Evolutionary conservation across 2,329 filamentous ascomycete species (phyloP).

Genomic region (Trichoderma asperellum): DNA sequence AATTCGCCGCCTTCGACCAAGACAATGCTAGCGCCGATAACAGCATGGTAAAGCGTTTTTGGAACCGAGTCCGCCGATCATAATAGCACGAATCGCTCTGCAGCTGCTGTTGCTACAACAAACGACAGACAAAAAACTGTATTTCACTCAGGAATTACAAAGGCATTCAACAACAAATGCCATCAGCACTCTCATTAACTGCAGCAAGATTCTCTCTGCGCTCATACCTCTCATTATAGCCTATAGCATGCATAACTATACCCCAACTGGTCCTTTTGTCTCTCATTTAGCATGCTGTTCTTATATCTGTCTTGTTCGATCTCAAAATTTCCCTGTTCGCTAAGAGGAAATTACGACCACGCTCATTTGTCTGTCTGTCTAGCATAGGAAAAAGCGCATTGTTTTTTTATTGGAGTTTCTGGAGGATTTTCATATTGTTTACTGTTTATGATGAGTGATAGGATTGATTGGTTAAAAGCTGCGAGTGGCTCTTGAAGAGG

Average conservation of each 20-base stretch:
- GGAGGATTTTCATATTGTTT: slow-evolving; percentile 6
- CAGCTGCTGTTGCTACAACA: not conserved
- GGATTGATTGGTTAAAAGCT: not conserved
- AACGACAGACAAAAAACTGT: no score
- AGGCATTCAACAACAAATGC: not conserved
- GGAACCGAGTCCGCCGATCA: slow-evolving; percentile 62
- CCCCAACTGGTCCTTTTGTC: slow-evolving; percentile 14
- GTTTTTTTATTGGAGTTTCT: slow-evolving; percentile 9
- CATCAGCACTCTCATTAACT: not conserved
- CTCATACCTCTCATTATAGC: slow-evolving; percentile 16
- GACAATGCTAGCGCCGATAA: slow-evolving; percentile 49
- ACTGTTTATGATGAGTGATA: not conserved
- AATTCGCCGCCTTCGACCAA: slow-evolving; percentile 59
- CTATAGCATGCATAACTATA: slow-evolving; percentile 20
- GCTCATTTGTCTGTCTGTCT: slow-evolving; percentile 17
- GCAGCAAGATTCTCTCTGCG: slow-evolving; percentile 13
- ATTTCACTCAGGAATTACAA: not conserved
- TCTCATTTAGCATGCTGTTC: not conserved
- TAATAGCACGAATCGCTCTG: slow-evolving; percentile 28
- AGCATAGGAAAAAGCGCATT: slow-evolving; percentile 5
- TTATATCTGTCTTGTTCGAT: not conserved
- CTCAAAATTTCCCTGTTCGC: not conserved
- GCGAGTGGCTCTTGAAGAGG: not conserved
- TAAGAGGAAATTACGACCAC: slow-evolving; percentile 6
- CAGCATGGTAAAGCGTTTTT: slow-evolving; percentile 64